Evolutionary conservation across 2,329 filamentous ascomycete species (phyloP).

Genomic region (Tolypocladium album): DNA sequence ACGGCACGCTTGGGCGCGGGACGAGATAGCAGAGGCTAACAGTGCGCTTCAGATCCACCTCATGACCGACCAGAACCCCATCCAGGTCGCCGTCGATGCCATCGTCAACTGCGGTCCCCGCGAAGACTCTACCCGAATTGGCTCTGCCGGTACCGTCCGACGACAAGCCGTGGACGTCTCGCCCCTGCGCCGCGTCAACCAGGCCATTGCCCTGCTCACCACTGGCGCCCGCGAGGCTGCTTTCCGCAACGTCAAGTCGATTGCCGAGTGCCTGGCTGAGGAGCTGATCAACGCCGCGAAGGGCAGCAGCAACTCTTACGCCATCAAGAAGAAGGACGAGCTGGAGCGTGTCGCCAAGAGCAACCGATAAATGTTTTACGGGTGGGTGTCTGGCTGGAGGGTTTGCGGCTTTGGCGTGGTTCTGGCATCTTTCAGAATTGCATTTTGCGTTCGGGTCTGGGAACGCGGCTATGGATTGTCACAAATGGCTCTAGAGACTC

Average conservation of each 20-base stretch:
- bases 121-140: constrained; percentile 99
- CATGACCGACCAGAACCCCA: constrained; percentile 99
- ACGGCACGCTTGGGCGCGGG: background rate
- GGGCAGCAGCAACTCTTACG: constrained; percentile 99
- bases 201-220: constrained; percentile 97
- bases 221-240: constrained; percentile 97
- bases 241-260: constrained; percentile 99
- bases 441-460: constrained; percentile 35
- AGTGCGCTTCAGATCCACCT: constrained; percentile 71
- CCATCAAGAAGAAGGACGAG: constrained; percentile 99
- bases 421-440: constrained; percentile 36
- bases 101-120: constrained; percentile 99
- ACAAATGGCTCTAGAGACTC: constrained; percentile 30
- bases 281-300: constrained; percentile 99
- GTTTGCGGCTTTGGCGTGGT: constrained; percentile 31
- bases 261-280: constrained; percentile 98
- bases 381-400: constrained; percentile 23
- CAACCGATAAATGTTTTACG: constrained; percentile 78
- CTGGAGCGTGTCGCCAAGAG: constrained; percentile 99
- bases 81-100: constrained; percentile 98
- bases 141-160: constrained; percentile 98
- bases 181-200: constrained; percentile 98
- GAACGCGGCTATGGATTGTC: constrained; percentile 34
- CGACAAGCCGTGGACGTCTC: constrained; percentile 99
- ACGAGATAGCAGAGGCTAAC: background rate